Evolutionary conservation across 805 yeast genomes (phyloP), one percentile per base, ranked within the genome.

Genomic region (Monosporozyma aerobia): DNA sequence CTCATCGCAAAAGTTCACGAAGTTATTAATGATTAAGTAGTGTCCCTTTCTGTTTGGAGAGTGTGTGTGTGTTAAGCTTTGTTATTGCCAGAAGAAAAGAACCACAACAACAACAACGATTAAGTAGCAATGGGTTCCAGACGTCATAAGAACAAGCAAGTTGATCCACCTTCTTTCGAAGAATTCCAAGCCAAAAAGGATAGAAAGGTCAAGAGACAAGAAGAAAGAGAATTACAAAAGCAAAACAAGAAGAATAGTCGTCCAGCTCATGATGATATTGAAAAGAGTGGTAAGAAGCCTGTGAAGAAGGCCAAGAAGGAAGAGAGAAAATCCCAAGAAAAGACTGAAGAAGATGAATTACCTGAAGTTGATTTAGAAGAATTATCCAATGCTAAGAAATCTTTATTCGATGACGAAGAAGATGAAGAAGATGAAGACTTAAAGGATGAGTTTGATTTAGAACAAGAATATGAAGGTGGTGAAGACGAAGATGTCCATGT

Each of bases 131-230:
- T 90, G 96, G 98, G 98, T 69, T 72, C 73, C 56, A 85, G 96
- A 80, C 84, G 87, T 75, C 87, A 88, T 54, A 89, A 85, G 71
- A 85, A 88, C 63, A 92, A 88, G 77, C 98, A 92, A 73, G 94
- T 89, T 47, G 87, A 79, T 54, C 98, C 98, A 60, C 97, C 97
- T 37, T 67, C 90, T 5, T 74, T 83, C 56, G 98, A 92, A 46
- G 96, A 92, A 63, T 83, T 90, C 68, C 81, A 81, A 59, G 76
- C 77, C 56, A 79, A 72, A 62, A 75, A 73, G 50, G 67, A 64
- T 49, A 65, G 63, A 56, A 69, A 66, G 52, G 69, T 65, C 54
- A 68, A 69, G 54, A 71, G 64, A 63, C 65, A 65, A 62, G 64
- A 65, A 50, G 68, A 69, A 53, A 68, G 66, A 25, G 48, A 43